Conservation (phyloP, 2,329 filamentous ascomycete genomes). For the Colletotrichum orbiculare region DNA sequence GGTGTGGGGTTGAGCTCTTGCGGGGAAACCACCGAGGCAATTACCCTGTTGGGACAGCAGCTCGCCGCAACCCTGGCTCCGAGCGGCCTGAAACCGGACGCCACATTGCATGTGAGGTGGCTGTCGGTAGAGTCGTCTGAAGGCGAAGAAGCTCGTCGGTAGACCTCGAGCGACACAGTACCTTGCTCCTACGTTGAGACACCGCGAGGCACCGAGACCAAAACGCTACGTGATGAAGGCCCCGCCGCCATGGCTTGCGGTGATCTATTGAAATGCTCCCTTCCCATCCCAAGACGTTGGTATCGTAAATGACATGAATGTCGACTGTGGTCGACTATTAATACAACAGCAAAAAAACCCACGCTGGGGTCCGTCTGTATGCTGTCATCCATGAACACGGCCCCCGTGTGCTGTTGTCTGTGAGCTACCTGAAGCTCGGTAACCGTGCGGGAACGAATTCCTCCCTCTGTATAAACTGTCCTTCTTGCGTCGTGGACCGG, state of each 20-base stretch:
- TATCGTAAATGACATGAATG: slow-evolving; percentile 36
- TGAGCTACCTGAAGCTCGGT: slow-evolving; percentile 61
- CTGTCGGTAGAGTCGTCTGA: background rate
- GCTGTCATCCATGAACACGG: slow-evolving; percentile 5
- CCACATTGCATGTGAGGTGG: slow-evolving; percentile 25
- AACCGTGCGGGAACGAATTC: slow-evolving; percentile 69
- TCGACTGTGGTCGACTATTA: slow-evolving; percentile 30
- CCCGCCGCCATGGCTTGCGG: background rate
- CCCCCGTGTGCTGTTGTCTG: slow-evolving; percentile 17
- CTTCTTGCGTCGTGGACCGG: slow-evolving; percentile 13
- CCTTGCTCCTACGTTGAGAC: background rate
- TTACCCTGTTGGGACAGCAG: slow-evolving; percentile 46
- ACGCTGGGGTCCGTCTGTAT: slow-evolving; percentile 19
- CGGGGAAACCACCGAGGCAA: slow-evolving; percentile 49
- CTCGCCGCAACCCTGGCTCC: slow-evolving; percentile 35
- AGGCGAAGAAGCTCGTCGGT: background rate
- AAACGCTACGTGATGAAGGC: background rate
- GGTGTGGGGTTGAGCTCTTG: slow-evolving; percentile 39
- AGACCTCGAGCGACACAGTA: background rate
- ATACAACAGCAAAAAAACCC: slow-evolving; percentile 23
- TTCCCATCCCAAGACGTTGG: slow-evolving; percentile 28
- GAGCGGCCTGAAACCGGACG: slow-evolving; percentile 22
- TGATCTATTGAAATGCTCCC: slow-evolving; percentile 29
- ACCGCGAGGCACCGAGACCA: background rate
- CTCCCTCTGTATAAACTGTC: slow-evolving; percentile 33